Base-by-base conservation (phyloP, 768 basidiomycete genomes). In the Neoboletus brunneissimus region DNA sequence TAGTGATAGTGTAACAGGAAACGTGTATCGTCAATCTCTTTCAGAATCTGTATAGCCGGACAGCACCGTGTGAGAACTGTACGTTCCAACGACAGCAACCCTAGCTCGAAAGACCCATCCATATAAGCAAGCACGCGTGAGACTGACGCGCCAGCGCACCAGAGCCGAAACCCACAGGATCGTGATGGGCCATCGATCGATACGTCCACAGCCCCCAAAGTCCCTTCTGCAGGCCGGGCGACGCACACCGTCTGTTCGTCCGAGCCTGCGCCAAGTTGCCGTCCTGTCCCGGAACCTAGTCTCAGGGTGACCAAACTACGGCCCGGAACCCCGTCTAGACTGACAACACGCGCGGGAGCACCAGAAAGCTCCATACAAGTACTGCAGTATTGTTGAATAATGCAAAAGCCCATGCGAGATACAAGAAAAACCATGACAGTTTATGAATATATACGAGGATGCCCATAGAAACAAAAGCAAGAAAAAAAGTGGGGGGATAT, bases 11-110 rank as follows among this genome's bases (percentile, higher is more conserved):
- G 35, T 55, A 38, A 35, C 22, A 41, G 35, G 16, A 54, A 29
- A 31, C 2, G 38, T 61, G 59, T 60, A 60, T 8, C 47, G 45
- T 23, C 31, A 56, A 13, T 56, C 23, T 29, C 35, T 58, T 43
- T 43, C 20, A 20, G 48, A 37, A 37, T 11, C 20, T 54, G 25
- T 11, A 23, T 54, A 29, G 49, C 12, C 16, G 6, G 15, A 7
- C 34, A 15, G 34, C 6, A 35, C 34, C 34, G 15, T 15, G 15
- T 35, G 34, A 35, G 15, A 35, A 15, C 15, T 5, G 15, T 15
- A 35, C 15, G 15, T 15, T 35, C 34, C 34, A 7, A 16, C 15
- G 34, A 16, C 7, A 16, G 6, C 13, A 27, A 27, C 27, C 25
- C 25, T 25, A 2, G 3, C 25, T 25, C 25, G 25, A 25, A 25